Evolutionary conservation across 2,329 filamentous ascomycete species (phyloP).

Genomic region (Fusarium begoniae): DNA sequence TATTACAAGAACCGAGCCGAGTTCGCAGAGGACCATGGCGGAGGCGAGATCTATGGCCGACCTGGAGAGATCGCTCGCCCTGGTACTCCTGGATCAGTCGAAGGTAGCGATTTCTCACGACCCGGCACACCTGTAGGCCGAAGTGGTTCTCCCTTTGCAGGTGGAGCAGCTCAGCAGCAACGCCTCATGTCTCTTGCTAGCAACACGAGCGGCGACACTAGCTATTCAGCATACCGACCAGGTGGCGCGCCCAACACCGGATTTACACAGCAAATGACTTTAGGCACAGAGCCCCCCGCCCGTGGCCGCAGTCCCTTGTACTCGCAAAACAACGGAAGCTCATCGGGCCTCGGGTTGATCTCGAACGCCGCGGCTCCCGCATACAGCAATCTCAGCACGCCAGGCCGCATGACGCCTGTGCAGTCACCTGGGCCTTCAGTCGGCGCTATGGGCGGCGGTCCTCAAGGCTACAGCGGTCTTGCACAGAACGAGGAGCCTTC

Average conservation of each 20-base stretch:
- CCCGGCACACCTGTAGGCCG: conserved; percentile 58
- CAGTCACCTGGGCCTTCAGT: conserved; percentile 53
- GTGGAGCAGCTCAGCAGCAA: conserved; percentile 37
- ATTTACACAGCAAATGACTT: conserved; percentile 39
- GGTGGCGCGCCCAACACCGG: conserved; percentile 19
- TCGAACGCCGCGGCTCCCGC: conserved; percentile 63
- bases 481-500: conserved; percentile 61
- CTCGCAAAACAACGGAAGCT: conserved; percentile 61
- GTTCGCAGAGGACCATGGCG: conserved; percentile 88
- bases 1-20: conserved; percentile 92
- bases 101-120: conserved; percentile 57
- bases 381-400: conserved; percentile 44
- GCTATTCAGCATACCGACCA: conserved; percentile 44
- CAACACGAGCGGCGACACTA: conserved; percentile 41
- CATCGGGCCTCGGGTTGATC: conserved; percentile 63
- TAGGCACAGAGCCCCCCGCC: conserved; percentile 37
- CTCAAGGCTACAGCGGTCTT: conserved; percentile 67
- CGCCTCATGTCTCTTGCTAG: conserved; percentile 41
- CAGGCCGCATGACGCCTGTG: conserved; percentile 37
- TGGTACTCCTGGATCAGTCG: conserved; percentile 67
- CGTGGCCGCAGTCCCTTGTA: conserved; percentile 61
- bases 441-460: conserved; percentile 66
- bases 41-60: conserved; percentile 72
- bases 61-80: conserved; percentile 67
- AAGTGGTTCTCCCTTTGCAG: conserved; percentile 47